Base-by-base conservation (phyloP, 2,329 filamentous ascomycete species). In the Nigrospora sphaerica region DNA sequence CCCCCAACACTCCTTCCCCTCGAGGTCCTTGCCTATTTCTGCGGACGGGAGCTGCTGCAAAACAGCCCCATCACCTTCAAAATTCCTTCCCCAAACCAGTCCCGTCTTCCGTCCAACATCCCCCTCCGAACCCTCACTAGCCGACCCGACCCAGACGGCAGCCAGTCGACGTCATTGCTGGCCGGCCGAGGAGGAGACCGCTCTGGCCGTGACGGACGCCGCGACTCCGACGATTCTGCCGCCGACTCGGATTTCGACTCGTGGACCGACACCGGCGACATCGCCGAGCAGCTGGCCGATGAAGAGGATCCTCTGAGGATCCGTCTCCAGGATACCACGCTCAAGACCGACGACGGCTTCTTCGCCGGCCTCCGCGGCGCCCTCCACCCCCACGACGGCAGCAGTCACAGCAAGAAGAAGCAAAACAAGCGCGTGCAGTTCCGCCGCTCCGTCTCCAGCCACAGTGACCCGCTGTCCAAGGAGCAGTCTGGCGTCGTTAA, bases 231-330 rank as follows among this genome's bases (percentile, higher is more conserved):
- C 55, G 68, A 69, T 60, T 77, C 75, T 59, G 75, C 74, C 47
- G 81, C 78, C 53, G 72, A 75, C 64, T 86, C 81, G 50, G 81
- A 85, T 59, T 87, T 88, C 66, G 71, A 73, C 49, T 81, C 87
- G 58, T 96, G 89, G 90, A 91, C 88, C 62, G 90, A 96, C 67
- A 95, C 92, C 39, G 92, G 90, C 62, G 93, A 97, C 69, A 81
- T 97, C 59, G 89, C 88, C 61, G 92, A 96, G 72, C 92, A 95
- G 75, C 77, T 91, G 57, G 86, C 81, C 60, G 85, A 87, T 73
- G 82, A 83, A 61, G 82, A 92, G 68, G 88, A 95, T 65, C 88
- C 89, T 49, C 76, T 95, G 56, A 83, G 80, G 57, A 79, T 82
- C 57, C 83, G 80, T 59, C 74, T 92, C 49, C 75, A 76, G 60